Evolutionary conservation across 2,329 filamentous ascomycete genomes (phyloP).

Genomic region (Colletotrichum filicis): DNA sequence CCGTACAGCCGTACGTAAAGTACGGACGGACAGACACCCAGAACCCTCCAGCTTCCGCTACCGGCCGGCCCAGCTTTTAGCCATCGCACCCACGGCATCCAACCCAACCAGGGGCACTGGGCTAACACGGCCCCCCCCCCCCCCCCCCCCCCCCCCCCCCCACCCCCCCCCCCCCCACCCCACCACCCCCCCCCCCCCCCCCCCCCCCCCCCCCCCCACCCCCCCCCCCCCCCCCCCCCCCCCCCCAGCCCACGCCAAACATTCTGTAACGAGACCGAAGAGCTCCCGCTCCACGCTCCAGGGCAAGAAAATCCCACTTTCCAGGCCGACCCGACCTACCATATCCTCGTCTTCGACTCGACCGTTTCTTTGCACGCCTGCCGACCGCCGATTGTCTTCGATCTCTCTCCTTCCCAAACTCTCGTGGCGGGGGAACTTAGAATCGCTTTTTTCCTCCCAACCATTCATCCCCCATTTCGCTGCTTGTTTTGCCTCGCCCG

Average conservation of each 20-base stretch:
- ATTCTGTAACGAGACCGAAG: slow-evolving; percentile 35
- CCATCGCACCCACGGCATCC: slow-evolving; percentile 17
- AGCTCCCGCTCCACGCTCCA: slow-evolving; percentile 34
- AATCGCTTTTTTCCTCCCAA: slow-evolving; percentile 24
- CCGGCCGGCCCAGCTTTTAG: slow-evolving; percentile 26
- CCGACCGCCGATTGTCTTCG: slow-evolving; percentile 28
- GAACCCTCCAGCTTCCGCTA: slow-evolving; percentile 23
- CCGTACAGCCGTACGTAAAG: neutral
- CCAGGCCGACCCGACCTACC: slow-evolving; percentile 22
- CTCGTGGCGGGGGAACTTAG: slow-evolving; percentile 33
- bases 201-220: no score
- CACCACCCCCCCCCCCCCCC: no score
- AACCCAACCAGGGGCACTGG: slow-evolving; percentile 27
- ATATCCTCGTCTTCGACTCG: slow-evolving; percentile 25
- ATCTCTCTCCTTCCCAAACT: slow-evolving; percentile 25
- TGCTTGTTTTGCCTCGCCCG: slow-evolving; percentile 37
- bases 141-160: neutral
- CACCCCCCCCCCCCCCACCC: no score
- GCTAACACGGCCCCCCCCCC: slow-evolving; percentile 30
- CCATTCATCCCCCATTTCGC: slow-evolving; percentile 10
- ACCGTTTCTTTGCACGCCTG: slow-evolving; percentile 18
- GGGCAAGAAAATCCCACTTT: slow-evolving; percentile 32
- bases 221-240: slow-evolving; percentile 31
- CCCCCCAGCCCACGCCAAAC: slow-evolving; percentile 27
- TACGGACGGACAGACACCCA: neutral